These are phyloP conservation scores for Rheum nobile DNA, from an alignment of 148 eudicot species.

Conservation along the genomic window DNA sequence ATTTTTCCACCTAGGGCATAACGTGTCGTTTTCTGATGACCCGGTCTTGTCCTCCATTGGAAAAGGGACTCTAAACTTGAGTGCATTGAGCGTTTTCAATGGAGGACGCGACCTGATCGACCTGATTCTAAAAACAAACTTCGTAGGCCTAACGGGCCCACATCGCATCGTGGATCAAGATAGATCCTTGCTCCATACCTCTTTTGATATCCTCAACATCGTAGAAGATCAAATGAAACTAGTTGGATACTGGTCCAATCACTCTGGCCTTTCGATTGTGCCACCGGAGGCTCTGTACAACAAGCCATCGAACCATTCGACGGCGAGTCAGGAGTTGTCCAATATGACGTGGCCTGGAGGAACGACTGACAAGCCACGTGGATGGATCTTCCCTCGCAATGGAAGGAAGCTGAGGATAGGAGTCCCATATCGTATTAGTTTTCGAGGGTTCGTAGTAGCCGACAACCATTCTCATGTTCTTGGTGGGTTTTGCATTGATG, in stretches of 20 bases:
- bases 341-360: constrained; percentile 45
- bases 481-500: constrained; percentile 39
- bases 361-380: constrained; percentile 25
- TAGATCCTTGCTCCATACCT: constrained; percentile 22
- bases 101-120: constrained; percentile 35
- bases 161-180: constrained; percentile 8
- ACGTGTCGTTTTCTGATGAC: constrained; percentile 39
- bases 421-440: constrained; percentile 37
- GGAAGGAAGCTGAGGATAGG: constrained; percentile 31
- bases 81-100: constrained; percentile 39
- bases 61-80: constrained; percentile 31
- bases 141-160: constrained; percentile 33
- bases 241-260: constrained; percentile 50
- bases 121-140: constrained; percentile 22
- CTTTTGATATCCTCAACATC: constrained; percentile 36
- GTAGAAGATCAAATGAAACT: constrained; percentile 17
- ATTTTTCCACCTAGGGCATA: constrained; percentile 32
- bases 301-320: constrained; percentile 21
- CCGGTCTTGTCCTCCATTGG: constrained; percentile 20
- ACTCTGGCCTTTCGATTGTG: constrained; percentile 33
- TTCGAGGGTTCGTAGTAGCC: constrained; percentile 24
- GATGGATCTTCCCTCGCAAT: constrained; percentile 33
- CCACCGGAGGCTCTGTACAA: constrained; percentile 27
- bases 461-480: constrained; percentile 16
- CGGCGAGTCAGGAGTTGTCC: constrained; percentile 21